phyloP scores from a whole-genome alignment of 2,329 filamentous ascomycete genomes.

The Dactylellina sp. region DNA sequence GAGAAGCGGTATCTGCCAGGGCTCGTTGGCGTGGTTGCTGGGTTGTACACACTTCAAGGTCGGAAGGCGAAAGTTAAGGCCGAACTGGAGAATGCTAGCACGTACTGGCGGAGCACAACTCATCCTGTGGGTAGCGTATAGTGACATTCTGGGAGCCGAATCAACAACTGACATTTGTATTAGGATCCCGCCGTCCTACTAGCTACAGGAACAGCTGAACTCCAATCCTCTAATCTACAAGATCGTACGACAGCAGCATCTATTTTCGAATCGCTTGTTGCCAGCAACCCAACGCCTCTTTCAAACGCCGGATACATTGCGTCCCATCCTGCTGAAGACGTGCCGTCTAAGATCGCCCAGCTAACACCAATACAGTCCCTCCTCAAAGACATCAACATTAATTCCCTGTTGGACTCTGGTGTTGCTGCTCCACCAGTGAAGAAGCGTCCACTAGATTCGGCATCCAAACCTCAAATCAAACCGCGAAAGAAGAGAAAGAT shows the following conservation, averaged over 20 bases:
- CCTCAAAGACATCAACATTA: constrained; percentile 71
- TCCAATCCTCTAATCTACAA: constrained; percentile 77
- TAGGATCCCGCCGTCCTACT: constrained; percentile 74
- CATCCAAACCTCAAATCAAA: constrained; percentile 64
- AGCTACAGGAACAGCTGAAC: constrained; percentile 83
- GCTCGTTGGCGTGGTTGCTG: constrained; percentile 81
- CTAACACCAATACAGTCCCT: constrained; percentile 75
- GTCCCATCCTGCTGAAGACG: constrained; percentile 72
- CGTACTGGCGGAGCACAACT: constrained; percentile 77
- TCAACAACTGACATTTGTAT: constrained; percentile 11
- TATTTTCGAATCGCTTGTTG: constrained; percentile 80
- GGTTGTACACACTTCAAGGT: constrained; percentile 80
- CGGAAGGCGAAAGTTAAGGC: constrained; percentile 77
- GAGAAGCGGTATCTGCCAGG: constrained; percentile 73
- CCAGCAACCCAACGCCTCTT: constrained; percentile 72
- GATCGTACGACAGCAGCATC: constrained; percentile 78
- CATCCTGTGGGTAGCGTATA: constrained; percentile 53
- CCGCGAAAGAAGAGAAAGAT: constrained; percentile 72
- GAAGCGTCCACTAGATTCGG: constrained; percentile 67
- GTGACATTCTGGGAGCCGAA: not conserved
- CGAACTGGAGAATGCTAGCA: constrained; percentile 81
- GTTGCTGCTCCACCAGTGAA: constrained; percentile 69
- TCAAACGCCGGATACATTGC: constrained; percentile 88
- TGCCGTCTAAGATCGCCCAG: constrained; percentile 67
- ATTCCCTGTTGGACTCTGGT: constrained; percentile 74